Conservation (phyloP, 2,329 filamentous ascomycete species). For the Diaporthe sp. region DNA sequence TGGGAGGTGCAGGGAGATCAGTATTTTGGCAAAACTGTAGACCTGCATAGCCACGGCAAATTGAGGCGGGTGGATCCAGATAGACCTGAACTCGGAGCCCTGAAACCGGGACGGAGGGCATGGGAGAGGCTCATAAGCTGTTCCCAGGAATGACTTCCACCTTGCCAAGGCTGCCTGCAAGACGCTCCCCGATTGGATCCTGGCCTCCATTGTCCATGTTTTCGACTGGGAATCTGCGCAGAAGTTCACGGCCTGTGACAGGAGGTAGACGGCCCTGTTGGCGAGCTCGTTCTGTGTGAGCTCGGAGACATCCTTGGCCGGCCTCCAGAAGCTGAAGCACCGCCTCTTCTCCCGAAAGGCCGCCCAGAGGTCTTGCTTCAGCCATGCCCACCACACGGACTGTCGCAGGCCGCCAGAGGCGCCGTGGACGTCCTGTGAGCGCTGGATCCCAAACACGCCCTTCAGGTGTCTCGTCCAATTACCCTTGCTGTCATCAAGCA, state of each 20-base stretch:
- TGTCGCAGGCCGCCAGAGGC: conserved; percentile 69
- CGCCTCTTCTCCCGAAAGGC: conserved; percentile 71
- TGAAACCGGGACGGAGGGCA: conserved; percentile 43
- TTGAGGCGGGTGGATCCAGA: conserved; percentile 66
- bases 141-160: conserved; percentile 51
- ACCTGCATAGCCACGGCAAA: conserved; percentile 64
- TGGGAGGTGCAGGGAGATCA: conserved; percentile 66
- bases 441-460: conserved; percentile 76
- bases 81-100: conserved; percentile 56
- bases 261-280: conserved; percentile 62
- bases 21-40: conserved; percentile 65
- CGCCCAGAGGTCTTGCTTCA: conserved; percentile 76
- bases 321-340: conserved; percentile 70
- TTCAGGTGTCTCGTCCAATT: conserved; percentile 74
- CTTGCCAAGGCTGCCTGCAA: conserved; percentile 47
- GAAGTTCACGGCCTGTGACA: conserved; percentile 68
- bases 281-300: conserved; percentile 65
- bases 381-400: conserved; percentile 76
- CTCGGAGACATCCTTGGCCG: conserved; percentile 58
- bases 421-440: conserved; percentile 73
- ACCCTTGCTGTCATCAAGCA: conserved; percentile 70
- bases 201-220: conserved; percentile 32
- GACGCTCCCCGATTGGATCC: conserved; percentile 39
- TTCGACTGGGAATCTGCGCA: conserved; percentile 32
- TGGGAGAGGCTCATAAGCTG: conserved; percentile 58